These are phyloP conservation scores for Plasmodium vivax DNA, from an alignment of 169 alveolate genomes.

Conservation along the genomic window DNA sequence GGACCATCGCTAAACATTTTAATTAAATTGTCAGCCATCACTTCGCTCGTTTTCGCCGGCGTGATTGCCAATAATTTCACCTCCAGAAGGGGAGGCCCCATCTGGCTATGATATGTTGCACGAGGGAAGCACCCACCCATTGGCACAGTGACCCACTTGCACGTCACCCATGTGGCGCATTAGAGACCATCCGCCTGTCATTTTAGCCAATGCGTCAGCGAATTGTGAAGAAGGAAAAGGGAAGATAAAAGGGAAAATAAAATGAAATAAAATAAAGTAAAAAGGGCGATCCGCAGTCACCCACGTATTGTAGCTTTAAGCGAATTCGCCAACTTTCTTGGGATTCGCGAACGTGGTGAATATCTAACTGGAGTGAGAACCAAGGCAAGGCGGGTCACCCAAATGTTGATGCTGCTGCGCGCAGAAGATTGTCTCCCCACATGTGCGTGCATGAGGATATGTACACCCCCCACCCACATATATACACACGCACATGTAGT, in stretches of 20 bases:
- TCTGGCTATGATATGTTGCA: slow-evolving; percentile 74
- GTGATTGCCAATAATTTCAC: slow-evolving; percentile 80
- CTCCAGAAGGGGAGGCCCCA: slow-evolving; percentile 81
- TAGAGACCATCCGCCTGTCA: not conserved
- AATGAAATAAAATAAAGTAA: not conserved
- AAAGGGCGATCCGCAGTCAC: not conserved
- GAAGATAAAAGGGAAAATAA: not conserved
- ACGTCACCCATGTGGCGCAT: not conserved
- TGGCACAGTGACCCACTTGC: not conserved
- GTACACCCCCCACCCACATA: not conserved
- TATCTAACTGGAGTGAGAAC: not conserved
- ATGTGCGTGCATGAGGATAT: not conserved
- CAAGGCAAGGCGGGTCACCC: not conserved
- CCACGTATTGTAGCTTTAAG: not conserved
- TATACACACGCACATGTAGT: not conserved
- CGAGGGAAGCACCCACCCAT: not conserved
- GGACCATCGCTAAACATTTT: slow-evolving; percentile 93
- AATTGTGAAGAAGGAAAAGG: not conserved
- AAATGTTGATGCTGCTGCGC: not conserved
- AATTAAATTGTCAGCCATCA: slow-evolving; percentile 89
- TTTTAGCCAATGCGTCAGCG: not conserved
- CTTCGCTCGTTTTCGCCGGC: slow-evolving; percentile 88
- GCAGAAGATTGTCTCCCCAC: not conserved
- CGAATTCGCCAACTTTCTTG: not conserved
- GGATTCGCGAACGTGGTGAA: not conserved